Conservation (phyloP, 305 asterid genomes). For the Coffea humblotiana region DNA sequence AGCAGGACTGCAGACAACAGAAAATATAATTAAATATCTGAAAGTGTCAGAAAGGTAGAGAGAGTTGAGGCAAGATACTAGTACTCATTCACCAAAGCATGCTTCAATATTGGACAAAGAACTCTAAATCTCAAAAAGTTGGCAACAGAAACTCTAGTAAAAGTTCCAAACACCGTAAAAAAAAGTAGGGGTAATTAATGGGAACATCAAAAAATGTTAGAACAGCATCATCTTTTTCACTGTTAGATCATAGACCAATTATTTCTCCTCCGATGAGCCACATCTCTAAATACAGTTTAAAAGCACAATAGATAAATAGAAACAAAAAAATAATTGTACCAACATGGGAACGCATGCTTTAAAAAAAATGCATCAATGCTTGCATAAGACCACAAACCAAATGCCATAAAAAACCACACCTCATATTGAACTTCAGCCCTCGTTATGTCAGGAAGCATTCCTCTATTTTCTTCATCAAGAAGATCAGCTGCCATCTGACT, state of each 20-base stretch:
- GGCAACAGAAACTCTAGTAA: no score
- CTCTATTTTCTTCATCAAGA: constrained; percentile 49
- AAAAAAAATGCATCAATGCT: neutral
- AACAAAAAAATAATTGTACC: neutral
- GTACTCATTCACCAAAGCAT: neutral
- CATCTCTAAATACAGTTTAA: no score
- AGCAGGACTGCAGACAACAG: no score
- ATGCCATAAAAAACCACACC: constrained; percentile 31
- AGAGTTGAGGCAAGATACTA: neutral
- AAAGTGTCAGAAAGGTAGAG: neutral
- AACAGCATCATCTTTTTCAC: no score
- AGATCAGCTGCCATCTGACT: constrained; percentile 47
- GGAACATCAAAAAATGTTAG: no score
- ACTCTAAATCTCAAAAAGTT: neutral
- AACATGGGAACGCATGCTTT: neutral
- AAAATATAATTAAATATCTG: no score
- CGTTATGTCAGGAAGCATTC: constrained; percentile 48
- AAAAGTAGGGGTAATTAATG: no score
- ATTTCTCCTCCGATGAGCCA: no score
- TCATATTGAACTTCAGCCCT: constrained; percentile 69
- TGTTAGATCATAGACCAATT: no score
- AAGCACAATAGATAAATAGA: neutral
- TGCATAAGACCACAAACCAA: no score
- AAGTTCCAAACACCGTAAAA: no score
- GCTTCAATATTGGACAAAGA: no score